Evolutionary conservation across 371 early-diverging fungal genomes (phyloP), one percentile per base, ranked within the genome.

Genomic region (Syncephalastrum monosporum): DNA sequence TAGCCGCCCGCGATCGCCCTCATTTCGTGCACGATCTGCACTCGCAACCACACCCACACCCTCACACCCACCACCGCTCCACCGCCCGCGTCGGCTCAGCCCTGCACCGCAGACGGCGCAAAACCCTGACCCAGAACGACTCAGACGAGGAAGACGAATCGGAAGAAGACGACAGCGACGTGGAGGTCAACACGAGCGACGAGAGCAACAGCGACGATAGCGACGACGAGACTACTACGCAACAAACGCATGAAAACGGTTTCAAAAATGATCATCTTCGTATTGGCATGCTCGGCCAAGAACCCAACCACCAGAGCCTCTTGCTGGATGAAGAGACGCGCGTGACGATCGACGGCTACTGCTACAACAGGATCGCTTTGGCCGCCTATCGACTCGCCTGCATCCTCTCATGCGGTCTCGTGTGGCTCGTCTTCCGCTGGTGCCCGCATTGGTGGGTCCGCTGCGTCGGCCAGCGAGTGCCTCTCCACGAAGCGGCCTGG

Each of bases 381-480:
- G 65, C 83, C 29, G 14, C 87, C 8, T 95, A 89, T 67, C 71
- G 81, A 48, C 2, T 88, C 3, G 58, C 77, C 5, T 88, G 86
- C 27, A n/a, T 91, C 42, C 50, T 89, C 33, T 82, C 92, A 1
- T 68, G 75, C 4, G 97, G 97, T 3, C 42, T 91, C 14, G 60
- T 89, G 3, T 90, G 85, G 64, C 73, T 96, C 12, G 45, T 93
- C 4, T 88, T 85, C 57, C 84, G 93, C 42, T 96, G 97, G 97
- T 71, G 94, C 55, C 93, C 95, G 19, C 66, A 65, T 24, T 76
- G 87, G 71, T 89, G 88, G 75, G 70, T 94, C 38, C 56, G 68
- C 15, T 85, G 86, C 75, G 84, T 85, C 0, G 89, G 89, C 23
- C 50, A 53, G 4, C 67, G 60, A 5, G 88, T 82, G 41, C 67